phyloP scores from a whole-genome alignment of 441 rosid species.

The Adansonia gregorii region DNA sequence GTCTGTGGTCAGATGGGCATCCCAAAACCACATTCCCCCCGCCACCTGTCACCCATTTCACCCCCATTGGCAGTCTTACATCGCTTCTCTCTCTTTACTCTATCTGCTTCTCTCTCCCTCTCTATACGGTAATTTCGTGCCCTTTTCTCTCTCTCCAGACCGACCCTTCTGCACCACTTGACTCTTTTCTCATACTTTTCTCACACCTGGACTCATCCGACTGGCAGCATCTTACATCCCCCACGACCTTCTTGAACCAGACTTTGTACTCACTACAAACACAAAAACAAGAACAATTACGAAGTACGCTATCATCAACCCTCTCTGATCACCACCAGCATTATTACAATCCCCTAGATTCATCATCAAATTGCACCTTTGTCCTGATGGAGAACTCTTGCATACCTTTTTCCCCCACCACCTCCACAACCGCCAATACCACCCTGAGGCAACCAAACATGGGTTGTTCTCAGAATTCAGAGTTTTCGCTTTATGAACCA shows the following conservation, averaged over 20 bases:
- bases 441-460: conserved; percentile 15
- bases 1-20: conserved; percentile 50
- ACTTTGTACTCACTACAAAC: conserved; percentile 25
- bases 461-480: conserved; percentile 33
- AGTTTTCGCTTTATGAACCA: conserved; percentile 19
- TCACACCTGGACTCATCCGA: conserved; percentile 38
- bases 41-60: conserved; percentile 49
- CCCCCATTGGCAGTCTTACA: not conserved
- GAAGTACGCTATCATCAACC: not conserved
- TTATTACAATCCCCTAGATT: conserved; percentile 9
- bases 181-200: conserved; percentile 43
- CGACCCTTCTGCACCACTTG: conserved; percentile 29
- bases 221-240: conserved; percentile 37
- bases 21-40: conserved; percentile 47
- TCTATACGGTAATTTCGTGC: conserved; percentile 28
- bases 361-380: conserved; percentile 24
- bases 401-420: conserved; percentile 34
- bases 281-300: not conserved
- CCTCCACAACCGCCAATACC: conserved; percentile 24
- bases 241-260: conserved; percentile 35
- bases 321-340: conserved; percentile 21
- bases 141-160: conserved; percentile 32
- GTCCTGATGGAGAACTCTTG: conserved; percentile 49
- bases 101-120: not conserved
- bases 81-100: not conserved